Base-by-base conservation (phyloP, 768 basidiomycete species). In the Leccinum boreale region DNA sequence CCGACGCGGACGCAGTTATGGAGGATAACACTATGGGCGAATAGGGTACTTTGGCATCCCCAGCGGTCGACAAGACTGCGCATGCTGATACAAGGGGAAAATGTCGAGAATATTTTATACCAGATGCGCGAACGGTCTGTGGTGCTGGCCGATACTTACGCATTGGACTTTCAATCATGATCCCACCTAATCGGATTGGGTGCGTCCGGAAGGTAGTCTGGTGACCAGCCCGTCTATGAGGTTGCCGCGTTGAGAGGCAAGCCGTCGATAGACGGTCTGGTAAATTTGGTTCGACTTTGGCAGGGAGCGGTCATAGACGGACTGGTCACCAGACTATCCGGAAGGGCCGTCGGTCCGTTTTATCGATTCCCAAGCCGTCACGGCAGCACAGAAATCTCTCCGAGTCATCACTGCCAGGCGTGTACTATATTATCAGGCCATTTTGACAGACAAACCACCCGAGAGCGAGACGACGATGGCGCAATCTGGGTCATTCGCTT, bases 1-100 rank as follows among this genome's bases (percentile, higher is more conserved):
- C 72, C 35, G 77, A 75, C 49, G 74, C 68, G 33, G 79, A 80
- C 53, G 71, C 74, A 7, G 73, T 72, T n/a, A 80, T 79, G 78
- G 78, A 79, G 26, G 79, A 79, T 19, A 70, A 68, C 51, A 59
- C 60, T 39, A 61, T 55, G n/a, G 69, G 73, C 8, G 76, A 79
- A 52, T 78, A 67, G 65, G 19, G 3, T 35, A 44, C 31, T 33
- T 33, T 33, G 31, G 31, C 29, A 33, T 33, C 31, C 31, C 29
- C n/a, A 23, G 21, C 55, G 50, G 44, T 52, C 4, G 12, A 23
- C n/a, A 59, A 33, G 19, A 46, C 3, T 49, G 29, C 51, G 28
- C 11, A 31, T 12, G 46, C 42, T 31, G 21, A 21, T 33, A 35
- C 50, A 51, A 23, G 14, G 21, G 14, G 3, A 31, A 26, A 23